These are phyloP conservation scores for Dryas alaskensis DNA, from an alignment of 306 rosid species.

Conservation along the genomic window DNA sequence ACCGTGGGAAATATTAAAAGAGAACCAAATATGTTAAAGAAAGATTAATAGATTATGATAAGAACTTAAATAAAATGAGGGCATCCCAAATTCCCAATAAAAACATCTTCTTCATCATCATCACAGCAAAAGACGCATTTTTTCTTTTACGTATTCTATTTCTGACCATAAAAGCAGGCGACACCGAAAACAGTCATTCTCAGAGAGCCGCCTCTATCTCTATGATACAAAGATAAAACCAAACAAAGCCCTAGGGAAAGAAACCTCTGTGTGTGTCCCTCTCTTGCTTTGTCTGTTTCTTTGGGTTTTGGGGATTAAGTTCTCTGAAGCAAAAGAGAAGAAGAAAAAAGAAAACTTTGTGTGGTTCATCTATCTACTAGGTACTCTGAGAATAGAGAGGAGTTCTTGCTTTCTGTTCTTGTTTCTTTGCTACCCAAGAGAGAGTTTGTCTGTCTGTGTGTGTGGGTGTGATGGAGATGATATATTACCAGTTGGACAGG, in stretches of 20 bases:
- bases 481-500: conserved; percentile 48
- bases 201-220: conserved; percentile 11
- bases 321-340: background rate
- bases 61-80: background rate
- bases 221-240: background rate
- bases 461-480: conserved; percentile 42
- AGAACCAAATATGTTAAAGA: conserved; percentile 11
- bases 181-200: conserved; percentile 11
- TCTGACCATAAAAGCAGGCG: conserved; percentile 26
- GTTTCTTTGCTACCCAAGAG: conserved; percentile 16
- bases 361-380: background rate
- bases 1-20: conserved; percentile 4
- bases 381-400: background rate
- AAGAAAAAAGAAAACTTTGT: background rate
- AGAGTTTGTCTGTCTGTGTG: background rate
- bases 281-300: background rate
- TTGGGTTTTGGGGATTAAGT: conserved; percentile 13
- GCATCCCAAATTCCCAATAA: background rate
- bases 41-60: background rate
- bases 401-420: conserved; percentile 13
- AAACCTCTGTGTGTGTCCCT: background rate
- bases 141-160: conserved; percentile 1
- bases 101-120: conserved; percentile 4
- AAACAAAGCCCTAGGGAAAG: conserved; percentile 1
- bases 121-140: background rate